Evolutionary conservation across 2,329 filamentous ascomycete species (phyloP), one percentile per base, ranked within the genome.

Genomic region (Akanthomyces lecanii): DNA sequence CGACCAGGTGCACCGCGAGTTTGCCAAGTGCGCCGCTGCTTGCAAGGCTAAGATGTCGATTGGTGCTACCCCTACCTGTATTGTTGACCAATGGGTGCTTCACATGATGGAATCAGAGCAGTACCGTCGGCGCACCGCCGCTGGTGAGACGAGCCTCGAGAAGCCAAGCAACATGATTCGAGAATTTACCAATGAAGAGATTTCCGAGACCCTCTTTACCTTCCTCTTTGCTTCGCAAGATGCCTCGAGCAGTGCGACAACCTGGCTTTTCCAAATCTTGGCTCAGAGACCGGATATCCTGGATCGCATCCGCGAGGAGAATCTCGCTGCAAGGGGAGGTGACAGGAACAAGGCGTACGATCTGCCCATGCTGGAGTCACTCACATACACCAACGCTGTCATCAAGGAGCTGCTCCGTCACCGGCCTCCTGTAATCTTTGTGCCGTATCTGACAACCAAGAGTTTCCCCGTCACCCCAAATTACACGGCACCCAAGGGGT

Each of bases 41-140:
- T 86, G 87, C 72, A 91, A 89, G 72, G 82, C 85, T 21, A 83
- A 86, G 67, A 90, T 93, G 87, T 84, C 86, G 63, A 79, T 84
- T 42, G 89, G 89, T 65, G 88, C 86, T 42, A 77, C 85, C 67
- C 81, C 89, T 18, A 85, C 83, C 30, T 92, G 89, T 73, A 91
- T 91, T 69, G 85, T 93, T 71, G 90, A 93, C 72, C 86, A 86
- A 45, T 93, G 90, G 90, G 81, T 93, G 61, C 81, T 85, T 69
- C 80, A 84, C 65, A 92, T 92, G 86, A 83, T 89, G 70, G 86
- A 90, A 63, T 91, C 88, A 0, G 83, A 89, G 67, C 78, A 76
- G 51, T 92, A 92, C 74, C 81, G 82, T 45, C 82, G 88, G 66
- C 82, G 82, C 63, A 71, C 90, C 40, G 88, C 84, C 2, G 82